Evolutionary conservation across 805 yeast genomes (phyloP).

Genomic region (Candida anglica): DNA sequence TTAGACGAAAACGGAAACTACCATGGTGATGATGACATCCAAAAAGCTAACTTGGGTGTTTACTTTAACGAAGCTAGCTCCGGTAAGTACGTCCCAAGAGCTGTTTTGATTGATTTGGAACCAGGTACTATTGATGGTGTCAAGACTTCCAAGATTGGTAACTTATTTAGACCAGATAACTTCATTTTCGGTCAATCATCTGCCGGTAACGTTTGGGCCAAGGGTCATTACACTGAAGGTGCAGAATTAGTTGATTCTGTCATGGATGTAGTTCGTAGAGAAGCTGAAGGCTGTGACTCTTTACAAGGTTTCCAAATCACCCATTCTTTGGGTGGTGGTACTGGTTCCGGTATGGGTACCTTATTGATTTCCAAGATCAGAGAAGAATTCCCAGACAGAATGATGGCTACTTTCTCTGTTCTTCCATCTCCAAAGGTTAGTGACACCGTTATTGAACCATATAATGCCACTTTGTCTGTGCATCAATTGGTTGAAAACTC

Average conservation of each 20-base stretch:
- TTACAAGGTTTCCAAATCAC: slow-evolving; percentile 91
- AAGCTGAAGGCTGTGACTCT: slow-evolving; percentile 89
- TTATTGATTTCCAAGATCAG: slow-evolving; percentile 77
- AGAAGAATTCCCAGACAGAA: slow-evolving; percentile 92
- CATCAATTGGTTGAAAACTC: slow-evolving; percentile 89
- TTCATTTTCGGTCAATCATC: slow-evolving; percentile 85
- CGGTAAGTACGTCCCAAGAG: slow-evolving; percentile 90
- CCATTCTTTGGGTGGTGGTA: slow-evolving; percentile 67
- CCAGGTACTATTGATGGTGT: slow-evolving; percentile 92
- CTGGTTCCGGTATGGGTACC: slow-evolving; percentile 97
- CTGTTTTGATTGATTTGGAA: slow-evolving; percentile 88
- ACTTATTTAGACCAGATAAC: slow-evolving; percentile 89
- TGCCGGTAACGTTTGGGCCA: slow-evolving; percentile 97
- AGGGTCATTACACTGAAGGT: slow-evolving; percentile 95
- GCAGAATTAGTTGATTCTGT: slow-evolving; percentile 91
- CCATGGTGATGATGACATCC: slow-evolving; percentile 46
- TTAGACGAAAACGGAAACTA: slow-evolving; percentile 71
- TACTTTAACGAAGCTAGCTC: slow-evolving; percentile 85
- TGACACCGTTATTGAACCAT: slow-evolving; percentile 93
- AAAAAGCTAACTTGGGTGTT: slow-evolving; percentile 62
- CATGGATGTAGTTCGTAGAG: slow-evolving; percentile 86
- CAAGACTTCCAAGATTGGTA: slow-evolving; percentile 74
- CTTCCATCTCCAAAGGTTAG: slow-evolving; percentile 89
- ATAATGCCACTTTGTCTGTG: slow-evolving; percentile 86
- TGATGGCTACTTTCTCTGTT: slow-evolving; percentile 94